phyloP scores from a whole-genome alignment of 139 green algal genomes.

The Micractinium sp. region DNA sequence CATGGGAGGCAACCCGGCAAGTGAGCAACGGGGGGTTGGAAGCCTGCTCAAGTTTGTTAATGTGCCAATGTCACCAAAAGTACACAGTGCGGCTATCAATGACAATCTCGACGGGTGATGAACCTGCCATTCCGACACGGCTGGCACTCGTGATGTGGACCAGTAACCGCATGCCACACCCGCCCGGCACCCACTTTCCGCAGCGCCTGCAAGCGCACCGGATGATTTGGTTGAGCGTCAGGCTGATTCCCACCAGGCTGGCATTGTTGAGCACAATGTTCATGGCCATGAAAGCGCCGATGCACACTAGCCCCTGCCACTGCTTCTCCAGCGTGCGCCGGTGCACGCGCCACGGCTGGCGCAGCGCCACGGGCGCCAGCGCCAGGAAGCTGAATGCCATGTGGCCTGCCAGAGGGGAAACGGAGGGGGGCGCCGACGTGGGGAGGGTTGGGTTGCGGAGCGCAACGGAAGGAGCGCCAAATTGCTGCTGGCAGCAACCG shows the following conservation, averaged over 20 bases:
- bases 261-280: constrained; percentile 74
- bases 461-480: too few relatives aligned
- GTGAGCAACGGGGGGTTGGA: too few relatives aligned
- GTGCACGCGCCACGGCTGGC: constrained; percentile 38
- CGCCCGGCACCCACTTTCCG: background rate
- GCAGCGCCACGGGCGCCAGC: constrained; percentile 53
- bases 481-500: too few relatives aligned
- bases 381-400: constrained; percentile 61
- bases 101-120: background rate
- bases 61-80: too few relatives aligned
- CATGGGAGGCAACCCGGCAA: background rate
- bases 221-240: constrained; percentile 8
- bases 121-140: background rate
- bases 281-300: constrained; percentile 60
- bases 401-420: constrained; percentile 32
- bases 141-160: background rate
- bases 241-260: constrained; percentile 53
- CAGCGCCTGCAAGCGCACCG: background rate
- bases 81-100: too few relatives aligned
- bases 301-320: constrained; percentile 58
- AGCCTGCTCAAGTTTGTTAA: too few relatives aligned
- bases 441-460: too few relatives aligned
- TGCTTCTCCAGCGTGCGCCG: constrained; percentile 42
- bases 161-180: background rate
- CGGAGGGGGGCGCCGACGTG: background rate